Evolutionary conservation across 257 asterid genomes (phyloP).

Genomic region (Craterostigma plantagineum): DNA sequence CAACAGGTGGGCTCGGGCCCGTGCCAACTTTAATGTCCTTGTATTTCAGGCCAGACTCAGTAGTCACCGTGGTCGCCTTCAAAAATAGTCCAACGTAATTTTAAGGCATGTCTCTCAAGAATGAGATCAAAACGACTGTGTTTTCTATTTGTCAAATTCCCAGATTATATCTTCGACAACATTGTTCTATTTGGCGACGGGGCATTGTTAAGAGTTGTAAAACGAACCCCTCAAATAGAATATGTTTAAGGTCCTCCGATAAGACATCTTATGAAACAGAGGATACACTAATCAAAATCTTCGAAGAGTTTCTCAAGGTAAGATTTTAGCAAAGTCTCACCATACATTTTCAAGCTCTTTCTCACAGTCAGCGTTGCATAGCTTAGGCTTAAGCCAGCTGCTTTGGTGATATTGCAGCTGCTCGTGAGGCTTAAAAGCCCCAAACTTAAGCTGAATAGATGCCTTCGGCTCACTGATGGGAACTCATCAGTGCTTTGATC

Average conservation of each 20-base stretch:
- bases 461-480: constrained; percentile 25
- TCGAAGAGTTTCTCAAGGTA: constrained; percentile 16
- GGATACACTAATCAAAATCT: not conserved
- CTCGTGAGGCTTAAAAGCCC: constrained; percentile 23
- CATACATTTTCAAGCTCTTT: constrained; percentile 92
- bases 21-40: constrained; percentile 77
- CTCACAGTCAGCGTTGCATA: constrained; percentile 65
- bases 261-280: not conserved
- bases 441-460: constrained; percentile 17
- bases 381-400: constrained; percentile 83
- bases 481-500: constrained; percentile 6
- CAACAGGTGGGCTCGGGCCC: constrained; percentile 94
- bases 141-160: too few relatives aligned
- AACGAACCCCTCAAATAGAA: too few relatives aligned
- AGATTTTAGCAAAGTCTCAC: constrained; percentile 30
- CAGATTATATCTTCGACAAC: too few relatives aligned
- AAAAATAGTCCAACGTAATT: not conserved
- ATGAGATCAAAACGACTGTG: too few relatives aligned
- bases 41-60: constrained; percentile 88
- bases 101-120: too few relatives aligned
- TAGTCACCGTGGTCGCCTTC: constrained; percentile 75
- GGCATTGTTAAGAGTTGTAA: too few relatives aligned
- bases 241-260: not conserved
- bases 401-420: constrained; percentile 25
- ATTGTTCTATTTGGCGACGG: too few relatives aligned